phyloP scores from a whole-genome alignment of 1,284 basidiomycete species.

The Rhodotorula sp. region DNA sequence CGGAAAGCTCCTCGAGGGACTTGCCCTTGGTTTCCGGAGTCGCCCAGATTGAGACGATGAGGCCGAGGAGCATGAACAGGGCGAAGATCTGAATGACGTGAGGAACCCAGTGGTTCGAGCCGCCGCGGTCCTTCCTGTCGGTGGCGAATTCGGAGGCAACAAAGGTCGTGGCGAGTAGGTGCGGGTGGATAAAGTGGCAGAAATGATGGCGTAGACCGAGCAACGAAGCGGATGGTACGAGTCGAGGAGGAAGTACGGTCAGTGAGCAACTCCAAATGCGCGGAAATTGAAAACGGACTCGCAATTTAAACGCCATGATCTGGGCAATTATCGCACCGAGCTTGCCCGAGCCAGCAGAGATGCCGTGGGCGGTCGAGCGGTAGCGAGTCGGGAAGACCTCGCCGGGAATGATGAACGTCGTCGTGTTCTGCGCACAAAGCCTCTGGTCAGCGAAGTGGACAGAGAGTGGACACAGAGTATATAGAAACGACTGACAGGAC shows the following conservation, averaged over 20 bases:
- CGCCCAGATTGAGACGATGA: constrained; percentile 67
- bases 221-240: too few species aligned
- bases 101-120: constrained; percentile 25
- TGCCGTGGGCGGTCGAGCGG: constrained; percentile 77
- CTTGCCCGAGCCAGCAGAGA: constrained; percentile 61
- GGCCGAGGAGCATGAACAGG: constrained; percentile 71
- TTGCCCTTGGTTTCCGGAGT: constrained; percentile 70
- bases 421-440: constrained; percentile 57
- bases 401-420: constrained; percentile 76
- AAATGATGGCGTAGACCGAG: too few species aligned
- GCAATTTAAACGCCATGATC: constrained; percentile 51
- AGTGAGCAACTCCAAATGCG: not conserved
- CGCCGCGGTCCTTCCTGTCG: constrained; percentile 37
- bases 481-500: not conserved
- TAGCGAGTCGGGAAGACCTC: constrained; percentile 68
- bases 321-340: constrained; percentile 79
- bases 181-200: too few species aligned
- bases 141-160: too few species aligned
- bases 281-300: not conserved
- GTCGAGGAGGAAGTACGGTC: too few species aligned
- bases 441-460: too few species aligned
- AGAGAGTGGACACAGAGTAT: too few species aligned
- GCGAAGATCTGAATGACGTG: constrained; percentile 66
- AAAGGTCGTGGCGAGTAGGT: not conserved
- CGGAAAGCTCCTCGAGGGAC: constrained; percentile 61